Percentiles rank a stretch among this genome's conserved stretches.
These are phyloP conservation scores for Phaeolepiota aurea DNA, from an alignment of 768 basidiomycete genomes.

Conservation along the genomic window DNA sequence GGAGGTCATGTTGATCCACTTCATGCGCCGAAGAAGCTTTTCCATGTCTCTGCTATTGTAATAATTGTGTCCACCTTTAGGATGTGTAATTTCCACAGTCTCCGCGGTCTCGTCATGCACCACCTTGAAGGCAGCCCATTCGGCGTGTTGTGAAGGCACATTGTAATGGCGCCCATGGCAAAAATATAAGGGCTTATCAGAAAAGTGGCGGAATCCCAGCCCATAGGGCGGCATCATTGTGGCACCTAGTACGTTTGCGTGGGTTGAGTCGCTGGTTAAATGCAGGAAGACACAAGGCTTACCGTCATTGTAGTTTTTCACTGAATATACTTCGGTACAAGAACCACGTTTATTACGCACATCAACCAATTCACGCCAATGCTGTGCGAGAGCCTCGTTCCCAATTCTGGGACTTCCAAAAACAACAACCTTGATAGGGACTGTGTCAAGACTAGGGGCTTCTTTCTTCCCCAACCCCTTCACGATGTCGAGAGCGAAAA, in stretches of 20 bases:
- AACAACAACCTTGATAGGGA: slow-evolving; percentile 19
- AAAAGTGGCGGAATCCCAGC: slow-evolving; percentile 32
- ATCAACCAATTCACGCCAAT: slow-evolving; percentile 19
- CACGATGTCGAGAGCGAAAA: slow-evolving; percentile 27
- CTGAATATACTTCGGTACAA: slow-evolving; percentile 21
- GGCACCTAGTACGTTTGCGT: slow-evolving; percentile 20
- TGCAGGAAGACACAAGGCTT: slow-evolving; percentile 2
- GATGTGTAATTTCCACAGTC: slow-evolving; percentile 15
- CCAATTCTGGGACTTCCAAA: slow-evolving; percentile 34
- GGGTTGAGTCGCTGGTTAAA: not conserved
- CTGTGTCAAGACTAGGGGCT: slow-evolving; percentile 9
- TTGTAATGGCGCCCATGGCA: slow-evolving; percentile 26
- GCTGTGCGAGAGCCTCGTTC: slow-evolving; percentile 18
- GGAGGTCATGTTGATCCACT: slow-evolving; percentile 20
- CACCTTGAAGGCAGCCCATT: slow-evolving; percentile 23
- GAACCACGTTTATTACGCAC: slow-evolving; percentile 15
- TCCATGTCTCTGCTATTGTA: slow-evolving; percentile 36
- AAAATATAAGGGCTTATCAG: slow-evolving; percentile 26
- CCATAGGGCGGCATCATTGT: slow-evolving; percentile 27
- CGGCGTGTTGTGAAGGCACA: slow-evolving; percentile 23
- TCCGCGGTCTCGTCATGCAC: not conserved
- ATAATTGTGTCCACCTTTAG: slow-evolving; percentile 38
- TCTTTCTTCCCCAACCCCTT: slow-evolving; percentile 7
- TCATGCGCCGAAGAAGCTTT: slow-evolving; percentile 18
- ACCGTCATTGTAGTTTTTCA: slow-evolving; percentile 36